Conservation (phyloP, 495 filamentous ascomycete genomes). For the Trypethelium eluteriae region DNA sequence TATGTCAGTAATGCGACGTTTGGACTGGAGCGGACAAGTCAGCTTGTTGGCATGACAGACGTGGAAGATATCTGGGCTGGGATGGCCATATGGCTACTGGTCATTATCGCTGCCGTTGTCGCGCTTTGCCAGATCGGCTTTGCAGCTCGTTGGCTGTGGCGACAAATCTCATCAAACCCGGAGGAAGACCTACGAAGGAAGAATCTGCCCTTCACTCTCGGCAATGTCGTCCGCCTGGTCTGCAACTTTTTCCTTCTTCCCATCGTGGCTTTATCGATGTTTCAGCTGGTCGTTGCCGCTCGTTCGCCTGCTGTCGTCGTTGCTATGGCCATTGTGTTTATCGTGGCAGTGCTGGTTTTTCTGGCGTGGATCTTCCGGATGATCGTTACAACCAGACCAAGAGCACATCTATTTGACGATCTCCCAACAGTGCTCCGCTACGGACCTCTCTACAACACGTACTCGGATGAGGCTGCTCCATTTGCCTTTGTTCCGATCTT, state of each 20-base stretch:
- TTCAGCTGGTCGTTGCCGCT: constrained; percentile 74
- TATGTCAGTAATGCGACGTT: constrained; percentile 66
- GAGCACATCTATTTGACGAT: constrained; percentile 84
- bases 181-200: constrained; percentile 83
- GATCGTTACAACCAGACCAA: constrained; percentile 71
- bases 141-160: constrained; percentile 62
- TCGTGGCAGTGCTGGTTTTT: constrained; percentile 63
- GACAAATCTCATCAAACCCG: constrained; percentile 57
- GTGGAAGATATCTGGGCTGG: constrained; percentile 85
- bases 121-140: constrained; percentile 74
- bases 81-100: constrained; percentile 77
- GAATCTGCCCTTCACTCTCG: constrained; percentile 86
- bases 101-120: constrained; percentile 60
- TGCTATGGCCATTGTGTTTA: constrained; percentile 62
- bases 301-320: constrained; percentile 61
- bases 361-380: constrained; percentile 70
- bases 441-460: constrained; percentile 96
- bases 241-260: constrained; percentile 89
- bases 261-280: constrained; percentile 75
- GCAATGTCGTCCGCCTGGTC: constrained; percentile 78
- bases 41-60: constrained; percentile 72
- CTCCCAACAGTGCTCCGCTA: constrained; percentile 82
- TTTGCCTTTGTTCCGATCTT: constrained; percentile 83
- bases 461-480: constrained; percentile 76
- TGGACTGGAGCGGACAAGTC: constrained; percentile 69